Base-by-base conservation (phyloP, 352 stramenopile species). In the Thraustochytrium sp. region DNA sequence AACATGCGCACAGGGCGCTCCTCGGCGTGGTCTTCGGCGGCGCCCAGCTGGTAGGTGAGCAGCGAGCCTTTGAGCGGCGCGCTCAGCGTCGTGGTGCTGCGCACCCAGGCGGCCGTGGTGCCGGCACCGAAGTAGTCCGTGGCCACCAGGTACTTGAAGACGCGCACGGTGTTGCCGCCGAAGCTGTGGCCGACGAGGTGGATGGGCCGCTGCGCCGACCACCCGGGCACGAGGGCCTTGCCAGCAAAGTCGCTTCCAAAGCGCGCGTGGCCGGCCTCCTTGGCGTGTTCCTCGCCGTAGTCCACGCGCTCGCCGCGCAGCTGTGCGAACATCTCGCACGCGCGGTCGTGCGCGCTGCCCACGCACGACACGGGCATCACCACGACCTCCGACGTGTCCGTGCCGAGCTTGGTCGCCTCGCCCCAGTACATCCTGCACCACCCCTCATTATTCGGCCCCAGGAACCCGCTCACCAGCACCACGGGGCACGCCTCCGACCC, bases 141-240 rank as follows among this genome's bases (percentile, higher is more conserved):
- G 8, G 75, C 40, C 18, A 84, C 36, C 2, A 84, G 59, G 2
- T 84, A 84, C 3, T 46, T 40, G 31, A 84, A 56, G 40, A 36
- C 55, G 18, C 85, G 63, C 2, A 82, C 63, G 3, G 85, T 88
- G 34, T 87, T 77, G 21, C 84, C 85, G 2, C 85, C 85, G 64
- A 86, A 88, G 74, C 61, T 85, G 82, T 88, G 85, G 49, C 85
- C 85, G 48, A 87, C 68, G 18, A 87, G 9, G 59, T 87, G 85
- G 21, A 87, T 53, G 11, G 83, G 85, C n/a, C 56, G 49, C 61
- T 84, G 42, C 44, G 68, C 64, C 5, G 54, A 68, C 85, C 85
- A 87, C 4, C 61, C 56, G 11, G 75, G 48, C 34, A 82, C 86
- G 31, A 78, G 49, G 34, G 65, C 82, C 36, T 53, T n/a, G 26